Evolutionary conservation across 2,329 filamentous ascomycete genomes (phyloP), one percentile per base, ranked within the genome.

Genomic region (Fonsecaea multimorphosa): DNA sequence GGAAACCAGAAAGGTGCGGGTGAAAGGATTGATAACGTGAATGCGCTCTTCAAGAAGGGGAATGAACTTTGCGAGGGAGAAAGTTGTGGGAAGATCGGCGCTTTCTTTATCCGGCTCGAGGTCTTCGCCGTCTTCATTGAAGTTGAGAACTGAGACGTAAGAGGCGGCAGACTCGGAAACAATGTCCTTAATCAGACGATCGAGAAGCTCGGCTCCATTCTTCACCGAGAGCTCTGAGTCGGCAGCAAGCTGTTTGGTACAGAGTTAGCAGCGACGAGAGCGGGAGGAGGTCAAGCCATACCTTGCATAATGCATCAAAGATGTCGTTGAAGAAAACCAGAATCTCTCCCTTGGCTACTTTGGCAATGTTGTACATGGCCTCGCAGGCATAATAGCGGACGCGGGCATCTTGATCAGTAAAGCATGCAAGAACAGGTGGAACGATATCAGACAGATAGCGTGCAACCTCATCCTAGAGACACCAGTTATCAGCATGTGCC

Each of bases 341-440:
- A 22, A 99, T 95, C 79, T 99, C 95, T 40, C 96, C 95, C 80
- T 99, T 99, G 67, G 94, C 95, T 55, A 99, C 95, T 81, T 99
- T 99, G 75, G 95, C 93, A 76, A 99, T 99, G 79, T 99, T 99
- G 81, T 99, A 99, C 95, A 99, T 99, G 78, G 93, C 96, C 82
- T 99, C 95, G 80, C 95, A 99, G 27, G 95, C 95, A 80, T 99
- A 99, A 78, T 99, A 99, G 70, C 95, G 87, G 34, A 98, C 95
- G 65, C 95, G 87, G 31, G 95, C 93, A 89, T 99, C 95, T 82
- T 98, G 95, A 73, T 99, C 96, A 64, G 91, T 92, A 79, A 99
- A 99, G 82, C 96, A 99, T 59, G 95, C 95, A 53, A 99, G 85
- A 4, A 99, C 95, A 2, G 96, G 96, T 53, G 94, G 94, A 0